phyloP scores from a whole-genome alignment of 352 stramenopile genomes.

The Globisporangium splendens region DNA sequence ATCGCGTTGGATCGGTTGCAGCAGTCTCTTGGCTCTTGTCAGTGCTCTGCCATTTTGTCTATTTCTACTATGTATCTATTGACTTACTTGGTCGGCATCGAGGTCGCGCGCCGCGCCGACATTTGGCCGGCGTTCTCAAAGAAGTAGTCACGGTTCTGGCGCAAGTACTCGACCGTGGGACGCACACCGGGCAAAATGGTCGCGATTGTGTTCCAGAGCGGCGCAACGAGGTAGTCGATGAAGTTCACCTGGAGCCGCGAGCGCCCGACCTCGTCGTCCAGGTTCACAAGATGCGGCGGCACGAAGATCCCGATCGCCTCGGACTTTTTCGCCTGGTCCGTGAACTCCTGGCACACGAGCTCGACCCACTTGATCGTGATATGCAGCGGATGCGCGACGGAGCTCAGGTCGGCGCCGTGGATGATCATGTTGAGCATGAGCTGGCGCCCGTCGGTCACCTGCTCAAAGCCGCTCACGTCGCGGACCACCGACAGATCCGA shows the following conservation, averaged over 20 bases:
- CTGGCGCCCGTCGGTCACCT: constrained; percentile 57
- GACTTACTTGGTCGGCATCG: constrained; percentile 1
- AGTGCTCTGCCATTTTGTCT: too few relatives aligned
- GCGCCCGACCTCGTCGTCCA: constrained; percentile 62
- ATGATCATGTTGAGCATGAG: constrained; percentile 84
- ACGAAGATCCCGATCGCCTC: constrained; percentile 55
- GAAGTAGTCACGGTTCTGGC: constrained; percentile 67
- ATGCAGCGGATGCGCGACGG: constrained; percentile 40
- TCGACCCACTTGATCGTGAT: constrained; percentile 68
- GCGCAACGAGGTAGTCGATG: constrained; percentile 79
- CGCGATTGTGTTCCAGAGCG: constrained; percentile 62
- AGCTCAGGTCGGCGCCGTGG: constrained; percentile 70
- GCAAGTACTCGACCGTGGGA: constrained; percentile 44
- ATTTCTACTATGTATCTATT: too few relatives aligned
- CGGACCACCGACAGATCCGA: constrained; percentile 41
- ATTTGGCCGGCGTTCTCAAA: constrained; percentile 56
- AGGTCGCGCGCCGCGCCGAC: constrained; percentile 23
- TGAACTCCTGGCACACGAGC: constrained; percentile 77
- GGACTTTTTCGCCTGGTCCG: constrained; percentile 58
- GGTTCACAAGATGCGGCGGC: constrained; percentile 67
- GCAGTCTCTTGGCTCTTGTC: too few relatives aligned
- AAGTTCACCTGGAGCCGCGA: constrained; percentile 80
- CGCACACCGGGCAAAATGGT: constrained; percentile 52
- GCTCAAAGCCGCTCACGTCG: constrained; percentile 49
- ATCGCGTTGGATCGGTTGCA: too few relatives aligned